These are phyloP conservation scores for Colletotrichum australisinense DNA, from an alignment of 2,329 filamentous ascomycete genomes.

Conservation along the genomic window DNA sequence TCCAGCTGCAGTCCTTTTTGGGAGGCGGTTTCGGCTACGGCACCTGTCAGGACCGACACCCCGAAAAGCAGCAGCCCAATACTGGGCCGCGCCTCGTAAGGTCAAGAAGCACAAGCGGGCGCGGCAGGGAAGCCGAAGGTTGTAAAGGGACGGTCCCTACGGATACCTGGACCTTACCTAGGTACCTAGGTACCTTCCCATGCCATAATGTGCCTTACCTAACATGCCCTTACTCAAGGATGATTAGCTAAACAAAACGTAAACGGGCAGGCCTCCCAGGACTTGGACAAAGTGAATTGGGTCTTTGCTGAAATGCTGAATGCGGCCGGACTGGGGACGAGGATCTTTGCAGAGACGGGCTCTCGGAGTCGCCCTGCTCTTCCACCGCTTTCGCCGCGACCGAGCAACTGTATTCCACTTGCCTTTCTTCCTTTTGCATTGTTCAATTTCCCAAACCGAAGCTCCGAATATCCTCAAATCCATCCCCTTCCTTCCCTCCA, in stretches of 20 bases:
- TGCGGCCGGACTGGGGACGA: constrained; percentile 10
- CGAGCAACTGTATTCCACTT: constrained; percentile 16
- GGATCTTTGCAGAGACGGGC: constrained; percentile 17
- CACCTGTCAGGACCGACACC: constrained; percentile 10
- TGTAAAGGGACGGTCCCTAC: too few relatives aligned
- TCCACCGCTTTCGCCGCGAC: constrained; percentile 22
- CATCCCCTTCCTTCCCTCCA: background rate
- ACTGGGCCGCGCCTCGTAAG: background rate
- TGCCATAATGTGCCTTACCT: background rate
- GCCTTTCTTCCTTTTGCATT: constrained; percentile 12
- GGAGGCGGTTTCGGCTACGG: constrained; percentile 6
- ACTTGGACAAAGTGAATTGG: background rate
- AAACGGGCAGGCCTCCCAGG: constrained; percentile 7
- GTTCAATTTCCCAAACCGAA: constrained; percentile 13
- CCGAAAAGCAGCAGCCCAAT: background rate
- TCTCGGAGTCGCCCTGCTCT: constrained; percentile 21
- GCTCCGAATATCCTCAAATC: constrained; percentile 6
- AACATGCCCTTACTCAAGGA: background rate
- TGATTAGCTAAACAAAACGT: constrained; percentile 27
- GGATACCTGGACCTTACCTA: too few relatives aligned
- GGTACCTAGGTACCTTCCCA: too few relatives aligned
- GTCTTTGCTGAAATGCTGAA: background rate
- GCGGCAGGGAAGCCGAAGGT: background rate
- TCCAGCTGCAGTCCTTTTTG: background rate
- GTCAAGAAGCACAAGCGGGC: background rate